Evolutionary conservation across 192 early-diverging fungal species (phyloP).

Genomic region (Umbelopsis sp.): DNA sequence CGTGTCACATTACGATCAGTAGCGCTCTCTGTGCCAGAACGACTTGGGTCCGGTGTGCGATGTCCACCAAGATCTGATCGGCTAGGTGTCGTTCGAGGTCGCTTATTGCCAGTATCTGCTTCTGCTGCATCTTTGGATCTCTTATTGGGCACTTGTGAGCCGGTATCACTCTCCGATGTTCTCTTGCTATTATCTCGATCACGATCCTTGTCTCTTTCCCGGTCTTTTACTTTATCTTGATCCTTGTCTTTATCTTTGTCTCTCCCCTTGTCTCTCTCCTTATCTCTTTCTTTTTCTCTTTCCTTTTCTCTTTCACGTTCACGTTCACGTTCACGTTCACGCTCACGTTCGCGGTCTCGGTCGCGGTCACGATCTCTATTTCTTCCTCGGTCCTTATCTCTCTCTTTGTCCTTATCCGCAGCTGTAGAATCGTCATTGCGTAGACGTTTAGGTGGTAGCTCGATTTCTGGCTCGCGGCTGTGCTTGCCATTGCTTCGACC

Average conservation of each 20-base stretch:
- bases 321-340: neutral
- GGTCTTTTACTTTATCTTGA: neutral
- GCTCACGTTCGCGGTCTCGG: conserved; percentile 5
- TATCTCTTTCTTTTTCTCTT: neutral
- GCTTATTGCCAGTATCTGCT: neutral
- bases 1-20: neutral
- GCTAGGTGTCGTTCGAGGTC: neutral
- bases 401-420: neutral
- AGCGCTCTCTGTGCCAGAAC: neutral
- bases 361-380: neutral
- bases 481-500: neutral
- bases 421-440: neutral
- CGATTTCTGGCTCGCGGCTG: neutral
- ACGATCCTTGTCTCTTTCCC: neutral
- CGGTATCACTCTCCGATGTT: neutral
- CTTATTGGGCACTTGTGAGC: conserved; percentile 3
- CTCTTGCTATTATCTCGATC: conserved; percentile 11
- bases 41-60: neutral
- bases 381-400: neutral
- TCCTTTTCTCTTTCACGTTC: neutral
- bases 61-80: neutral
- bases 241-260: neutral
- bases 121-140: neutral
- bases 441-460: neutral
- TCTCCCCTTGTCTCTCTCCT: neutral